Base-by-base conservation (phyloP, 2,329 filamentous ascomycete species). In the Cladorrhinum sp. region DNA sequence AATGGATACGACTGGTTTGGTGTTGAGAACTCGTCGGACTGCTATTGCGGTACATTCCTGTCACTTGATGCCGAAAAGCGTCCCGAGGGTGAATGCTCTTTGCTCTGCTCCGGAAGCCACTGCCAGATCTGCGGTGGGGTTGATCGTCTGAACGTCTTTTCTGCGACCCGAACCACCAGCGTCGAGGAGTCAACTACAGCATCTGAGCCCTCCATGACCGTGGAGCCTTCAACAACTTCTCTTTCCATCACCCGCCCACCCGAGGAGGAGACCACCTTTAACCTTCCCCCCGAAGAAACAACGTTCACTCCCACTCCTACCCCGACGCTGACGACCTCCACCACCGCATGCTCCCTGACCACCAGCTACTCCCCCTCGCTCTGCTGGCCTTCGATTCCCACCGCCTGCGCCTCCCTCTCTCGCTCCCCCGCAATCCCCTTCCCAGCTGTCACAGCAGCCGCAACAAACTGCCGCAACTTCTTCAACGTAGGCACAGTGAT, bases 1-100 rank as follows among this genome's bases (percentile, higher is more conserved):
- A 63, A 61, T n/a, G 69, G 63, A n/a, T 76, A 72, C 63, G 60
- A 67, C 33, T 77, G 70, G 61, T 76, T 75, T 52, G 76, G 74
- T 20, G 65, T 73, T n/a, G 73, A 77, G 62, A 75, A 73, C 58
- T 67, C 64, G 1, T 60, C 59, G 6, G 71, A 77, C 61, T 78
- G 76, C 59, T 74, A 62, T 58, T 73, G 71, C 61, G 70, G 70
- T 36, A 64, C 63, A 12, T 16, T n/a, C 8, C 28, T 67, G 24
- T 46, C 58, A 24, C n/a, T 36, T 9, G 42, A 26, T 10, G 58
- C 60, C 33, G 62, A 55, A 26, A 54, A 62, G 20, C 53, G 62
- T 3, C 56, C 56, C 8, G 59, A 61, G 18, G 58, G 50, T 21
- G 59, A 64, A 16, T 71, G 68, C 61, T 26, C 50, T 30, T 56